Percentiles rank a stretch among this genome's conserved stretches.
Evolutionary conservation across 1,284 basidiomycete genomes (phyloP).

Genomic region (Microbotryum lychnidis-dioicae): DNA sequence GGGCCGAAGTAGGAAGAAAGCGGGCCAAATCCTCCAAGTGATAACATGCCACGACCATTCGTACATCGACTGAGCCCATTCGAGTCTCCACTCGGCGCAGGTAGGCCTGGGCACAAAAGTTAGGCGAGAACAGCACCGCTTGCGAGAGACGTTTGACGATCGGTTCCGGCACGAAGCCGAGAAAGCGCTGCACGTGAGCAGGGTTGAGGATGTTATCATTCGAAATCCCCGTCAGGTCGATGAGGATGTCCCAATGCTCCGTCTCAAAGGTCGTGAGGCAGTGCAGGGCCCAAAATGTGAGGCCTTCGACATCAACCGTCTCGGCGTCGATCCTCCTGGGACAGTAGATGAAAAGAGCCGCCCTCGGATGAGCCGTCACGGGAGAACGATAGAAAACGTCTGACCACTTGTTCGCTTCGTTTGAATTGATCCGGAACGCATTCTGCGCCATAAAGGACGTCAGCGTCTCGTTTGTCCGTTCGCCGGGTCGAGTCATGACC

Average conservation of each 20-base stretch:
- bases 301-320: conserved; percentile 64
- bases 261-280: conserved; percentile 43
- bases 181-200: conserved; percentile 14
- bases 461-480: conserved; percentile 43
- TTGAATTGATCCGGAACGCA: conserved; percentile 45
- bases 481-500: background rate
- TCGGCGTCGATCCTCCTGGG: conserved; percentile 61
- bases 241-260: conserved; percentile 22
- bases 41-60: conserved; percentile 2
- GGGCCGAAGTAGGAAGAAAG: conserved; percentile 2
- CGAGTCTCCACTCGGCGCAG: background rate
- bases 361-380: conserved; percentile 40
- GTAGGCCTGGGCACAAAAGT: conserved; percentile 15
- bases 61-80: background rate
- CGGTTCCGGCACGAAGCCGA: conserved; percentile 9
- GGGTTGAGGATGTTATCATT: background rate
- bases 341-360: conserved; percentile 44
- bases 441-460: conserved; percentile 62
- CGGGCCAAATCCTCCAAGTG: conserved; percentile 14
- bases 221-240: conserved; percentile 27
- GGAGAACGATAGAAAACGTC: conserved; percentile 60
- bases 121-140: conserved; percentile 17
- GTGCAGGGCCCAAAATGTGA: conserved; percentile 30
- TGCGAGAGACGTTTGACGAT: conserved; percentile 5
- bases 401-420: conserved; percentile 50